Evolutionary conservation across 176 grass and related monocot genomes (phyloP).

Genomic region (Carex myosuroides): DNA sequence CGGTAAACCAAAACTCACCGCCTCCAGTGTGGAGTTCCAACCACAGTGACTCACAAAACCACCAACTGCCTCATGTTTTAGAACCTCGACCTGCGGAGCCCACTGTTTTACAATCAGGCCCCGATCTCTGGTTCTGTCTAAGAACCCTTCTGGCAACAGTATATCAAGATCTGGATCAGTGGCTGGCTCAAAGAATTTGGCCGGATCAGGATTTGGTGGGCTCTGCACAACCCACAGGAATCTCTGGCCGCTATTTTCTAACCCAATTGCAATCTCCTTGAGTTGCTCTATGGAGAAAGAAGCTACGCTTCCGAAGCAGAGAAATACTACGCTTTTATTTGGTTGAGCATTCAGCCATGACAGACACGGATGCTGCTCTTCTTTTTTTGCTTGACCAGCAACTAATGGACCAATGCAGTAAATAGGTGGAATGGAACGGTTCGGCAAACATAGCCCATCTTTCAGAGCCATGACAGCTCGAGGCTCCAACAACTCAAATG

Average conservation of each 20-base stretch:
- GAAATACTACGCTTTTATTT: conserved; percentile 28
- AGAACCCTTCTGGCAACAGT: conserved; percentile 18
- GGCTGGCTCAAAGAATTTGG: background rate
- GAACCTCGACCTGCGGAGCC: conserved; percentile 29
- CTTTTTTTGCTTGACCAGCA: background rate
- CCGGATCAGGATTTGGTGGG: background rate
- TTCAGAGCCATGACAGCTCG: background rate
- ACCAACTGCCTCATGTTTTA: conserved; percentile 14
- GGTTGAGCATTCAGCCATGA: conserved; percentile 32
- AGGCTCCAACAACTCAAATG: conserved; percentile 17
- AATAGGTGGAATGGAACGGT: background rate
- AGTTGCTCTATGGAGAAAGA: conserved; percentile 22
- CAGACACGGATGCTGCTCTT: conserved; percentile 14
- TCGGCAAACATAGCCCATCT: background rate
- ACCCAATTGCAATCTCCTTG: conserved; percentile 28
- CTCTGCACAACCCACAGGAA: conserved; percentile 37
- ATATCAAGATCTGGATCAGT: background rate
- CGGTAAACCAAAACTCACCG: conserved; percentile 13
- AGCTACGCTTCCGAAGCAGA: conserved; percentile 37
- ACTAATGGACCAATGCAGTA: conserved; percentile 24
- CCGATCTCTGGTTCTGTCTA: conserved; percentile 3
- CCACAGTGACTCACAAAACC: conserved; percentile 34
- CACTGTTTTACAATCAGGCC: conserved; percentile 29
- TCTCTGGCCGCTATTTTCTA: conserved; percentile 31
- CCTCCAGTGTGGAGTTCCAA: conserved; percentile 37